These are phyloP conservation scores for Myriosclerotinia curreyana DNA, from an alignment of 2,329 filamentous ascomycete genomes.

Conservation along the genomic window DNA sequence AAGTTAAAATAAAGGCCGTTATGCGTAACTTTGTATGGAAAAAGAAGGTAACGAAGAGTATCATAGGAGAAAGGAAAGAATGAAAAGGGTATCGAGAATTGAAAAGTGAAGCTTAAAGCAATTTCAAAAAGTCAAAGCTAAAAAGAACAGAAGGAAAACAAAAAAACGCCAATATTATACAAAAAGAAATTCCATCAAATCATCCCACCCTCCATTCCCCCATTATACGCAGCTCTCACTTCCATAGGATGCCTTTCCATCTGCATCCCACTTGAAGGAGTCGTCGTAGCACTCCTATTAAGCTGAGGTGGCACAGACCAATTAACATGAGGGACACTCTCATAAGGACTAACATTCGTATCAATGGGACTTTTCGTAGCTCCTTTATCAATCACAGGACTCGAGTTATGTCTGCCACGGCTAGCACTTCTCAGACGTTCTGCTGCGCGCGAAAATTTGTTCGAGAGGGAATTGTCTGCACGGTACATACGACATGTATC, in stretches of 20 bases:
- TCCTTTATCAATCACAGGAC: conserved; percentile 28
- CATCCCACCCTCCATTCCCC: conserved; percentile 39
- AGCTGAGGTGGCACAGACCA: conserved; percentile 27
- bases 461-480: conserved; percentile 49
- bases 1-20: conserved; percentile 14
- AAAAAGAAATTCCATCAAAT: conserved; percentile 33
- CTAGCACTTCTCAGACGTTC: conserved; percentile 60
- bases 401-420: conserved; percentile 47
- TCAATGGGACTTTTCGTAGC: conserved; percentile 31
- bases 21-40: conserved; percentile 17
- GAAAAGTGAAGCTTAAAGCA: conserved; percentile 9
- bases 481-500: neutral
- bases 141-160: neutral
- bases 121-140: neutral
- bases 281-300: conserved; percentile 21
- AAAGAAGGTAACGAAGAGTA: conserved; percentile 20
- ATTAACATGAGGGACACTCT: conserved; percentile 32
- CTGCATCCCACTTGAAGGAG: conserved; percentile 21
- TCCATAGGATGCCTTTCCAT: conserved; percentile 39
- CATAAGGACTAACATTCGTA: conserved; percentile 36
- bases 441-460: conserved; percentile 55
- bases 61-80: conserved; percentile 3
- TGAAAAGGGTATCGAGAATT: conserved; percentile 30
- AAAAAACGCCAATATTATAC: conserved; percentile 16
- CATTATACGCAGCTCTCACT: conserved; percentile 35